These are phyloP conservation scores for Tuber aestivum DNA, from an alignment of 495 filamentous ascomycete genomes.

Conservation along the genomic window DNA sequence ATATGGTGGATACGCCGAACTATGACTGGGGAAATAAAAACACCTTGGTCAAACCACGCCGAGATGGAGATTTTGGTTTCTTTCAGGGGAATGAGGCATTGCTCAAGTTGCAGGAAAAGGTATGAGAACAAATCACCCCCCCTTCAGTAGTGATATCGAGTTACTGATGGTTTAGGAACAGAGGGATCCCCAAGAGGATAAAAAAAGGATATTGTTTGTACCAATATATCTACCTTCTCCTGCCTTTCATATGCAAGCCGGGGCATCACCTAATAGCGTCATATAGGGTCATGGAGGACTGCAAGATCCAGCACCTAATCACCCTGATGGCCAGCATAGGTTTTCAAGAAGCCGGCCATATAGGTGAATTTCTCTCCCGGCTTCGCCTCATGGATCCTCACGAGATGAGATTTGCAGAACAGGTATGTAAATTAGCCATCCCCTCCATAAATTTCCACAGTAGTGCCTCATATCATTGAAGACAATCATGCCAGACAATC, in stretches of 20 bases:
- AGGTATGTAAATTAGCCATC: not conserved
- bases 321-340: not conserved
- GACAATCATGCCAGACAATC: conserved; percentile 1
- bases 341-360: not conserved
- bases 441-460: not conserved
- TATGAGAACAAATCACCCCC: not conserved
- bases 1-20: not conserved
- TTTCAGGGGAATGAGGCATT: not conserved
- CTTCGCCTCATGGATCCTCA: not conserved
- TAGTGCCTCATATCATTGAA: not conserved
- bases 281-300: not conserved
- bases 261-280: not conserved
- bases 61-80: not conserved
- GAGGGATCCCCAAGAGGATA: not conserved
- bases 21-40: not conserved
- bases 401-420: not conserved
- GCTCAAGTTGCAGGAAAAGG: not conserved
- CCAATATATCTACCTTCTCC: not conserved
- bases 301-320: not conserved
- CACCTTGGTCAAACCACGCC: not conserved
- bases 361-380: not conserved
- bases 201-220: not conserved
- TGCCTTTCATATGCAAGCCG: no score
- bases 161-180: not conserved
- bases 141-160: not conserved